Evolutionary conservation across 192 early-diverging fungal genomes (phyloP).

Genomic region (Chytriomyces sp.): DNA sequence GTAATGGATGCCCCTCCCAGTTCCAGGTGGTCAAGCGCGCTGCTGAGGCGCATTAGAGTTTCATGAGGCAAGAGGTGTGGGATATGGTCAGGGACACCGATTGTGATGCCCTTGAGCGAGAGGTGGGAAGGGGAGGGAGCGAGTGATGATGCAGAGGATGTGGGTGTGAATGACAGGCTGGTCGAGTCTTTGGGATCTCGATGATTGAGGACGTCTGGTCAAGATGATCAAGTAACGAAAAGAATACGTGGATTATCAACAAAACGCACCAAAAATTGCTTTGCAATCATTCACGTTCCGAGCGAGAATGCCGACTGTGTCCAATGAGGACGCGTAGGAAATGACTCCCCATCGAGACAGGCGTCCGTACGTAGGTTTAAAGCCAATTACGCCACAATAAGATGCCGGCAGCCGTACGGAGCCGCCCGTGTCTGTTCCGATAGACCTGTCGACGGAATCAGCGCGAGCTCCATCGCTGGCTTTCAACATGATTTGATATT

Average conservation of each 20-base stretch:
- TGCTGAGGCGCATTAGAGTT: background rate
- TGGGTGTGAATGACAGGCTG: slow-evolving; percentile 55
- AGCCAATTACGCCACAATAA: slow-evolving; percentile 91
- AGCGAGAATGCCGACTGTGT: slow-evolving; percentile 83
- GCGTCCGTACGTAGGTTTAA: slow-evolving; percentile 90
- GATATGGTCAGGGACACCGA: slow-evolving; percentile 60
- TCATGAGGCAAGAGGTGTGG: background rate
- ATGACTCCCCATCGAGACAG: slow-evolving; percentile 83
- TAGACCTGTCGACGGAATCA: slow-evolving; percentile 51
- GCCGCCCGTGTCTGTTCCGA: slow-evolving; percentile 95
- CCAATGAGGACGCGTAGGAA: slow-evolving; percentile 84
- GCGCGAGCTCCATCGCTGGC: background rate
- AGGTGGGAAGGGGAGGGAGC: background rate
- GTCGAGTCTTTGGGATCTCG: slow-evolving; percentile 69
- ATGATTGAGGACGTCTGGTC: slow-evolving; percentile 57
- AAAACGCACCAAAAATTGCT: slow-evolving; percentile 58
- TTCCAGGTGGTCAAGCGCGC: slow-evolving; percentile 57
- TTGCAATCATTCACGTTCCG: slow-evolving; percentile 59
- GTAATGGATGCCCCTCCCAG: slow-evolving; percentile 68
- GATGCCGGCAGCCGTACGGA: slow-evolving; percentile 91
- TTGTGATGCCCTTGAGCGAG: slow-evolving; percentile 50
- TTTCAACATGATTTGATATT: background rate
- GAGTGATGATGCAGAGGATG: too few species aligned
- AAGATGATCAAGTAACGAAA: background rate
- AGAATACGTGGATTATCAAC: background rate